Conservation (phyloP, 371 early-diverging fungal genomes). For the Apophysomyces elegans region DNA sequence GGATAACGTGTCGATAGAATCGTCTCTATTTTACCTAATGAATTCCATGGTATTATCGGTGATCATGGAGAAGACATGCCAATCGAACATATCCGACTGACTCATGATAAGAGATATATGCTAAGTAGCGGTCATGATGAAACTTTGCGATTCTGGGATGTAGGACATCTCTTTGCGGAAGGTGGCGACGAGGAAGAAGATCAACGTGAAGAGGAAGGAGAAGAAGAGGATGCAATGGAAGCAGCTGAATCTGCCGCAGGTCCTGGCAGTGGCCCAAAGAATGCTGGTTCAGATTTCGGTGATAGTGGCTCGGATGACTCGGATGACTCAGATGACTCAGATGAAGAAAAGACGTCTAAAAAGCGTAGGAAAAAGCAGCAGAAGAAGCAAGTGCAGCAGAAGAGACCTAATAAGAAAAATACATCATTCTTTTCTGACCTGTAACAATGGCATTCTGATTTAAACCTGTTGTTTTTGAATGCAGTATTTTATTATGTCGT, state of each 20-base stretch:
- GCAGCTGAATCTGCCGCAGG: too few species aligned
- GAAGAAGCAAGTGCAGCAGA: not conserved
- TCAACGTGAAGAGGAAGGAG: slow-evolving; percentile 42
- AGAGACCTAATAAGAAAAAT: slow-evolving; percentile 7
- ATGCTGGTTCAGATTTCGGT: slow-evolving; percentile 22
- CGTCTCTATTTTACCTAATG: slow-evolving; percentile 85
- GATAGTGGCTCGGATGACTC: not conserved
- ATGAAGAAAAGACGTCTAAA: slow-evolving; percentile 8
- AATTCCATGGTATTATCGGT: slow-evolving; percentile 84
- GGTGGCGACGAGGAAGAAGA: slow-evolving; percentile 48
- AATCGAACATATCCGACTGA: slow-evolving; percentile 75
- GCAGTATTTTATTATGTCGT: slow-evolving; percentile 7
- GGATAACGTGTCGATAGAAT: slow-evolving; percentile 48
- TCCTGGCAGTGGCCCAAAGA: slow-evolving; percentile 6
- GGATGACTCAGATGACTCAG: slow-evolving; percentile 14
- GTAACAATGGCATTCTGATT: slow-evolving; percentile 1
- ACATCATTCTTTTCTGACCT: slow-evolving; percentile 23
- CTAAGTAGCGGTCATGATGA: slow-evolving; percentile 87
- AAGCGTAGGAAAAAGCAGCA: slow-evolving; percentile 14
- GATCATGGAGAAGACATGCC: slow-evolving; percentile 86
- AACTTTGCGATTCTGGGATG: slow-evolving; percentile 86
- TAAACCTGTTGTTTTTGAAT: not conserved
- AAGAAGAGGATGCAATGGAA: slow-evolving; percentile 6
- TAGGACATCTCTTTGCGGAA: slow-evolving; percentile 57
- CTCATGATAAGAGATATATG: slow-evolving; percentile 69